Percentiles rank a stretch among this genome's conserved stretches.
These are phyloP conservation scores for Scutellospora calospora DNA, from an alignment of 371 early-diverging fungal genomes.

Conservation along the genomic window DNA sequence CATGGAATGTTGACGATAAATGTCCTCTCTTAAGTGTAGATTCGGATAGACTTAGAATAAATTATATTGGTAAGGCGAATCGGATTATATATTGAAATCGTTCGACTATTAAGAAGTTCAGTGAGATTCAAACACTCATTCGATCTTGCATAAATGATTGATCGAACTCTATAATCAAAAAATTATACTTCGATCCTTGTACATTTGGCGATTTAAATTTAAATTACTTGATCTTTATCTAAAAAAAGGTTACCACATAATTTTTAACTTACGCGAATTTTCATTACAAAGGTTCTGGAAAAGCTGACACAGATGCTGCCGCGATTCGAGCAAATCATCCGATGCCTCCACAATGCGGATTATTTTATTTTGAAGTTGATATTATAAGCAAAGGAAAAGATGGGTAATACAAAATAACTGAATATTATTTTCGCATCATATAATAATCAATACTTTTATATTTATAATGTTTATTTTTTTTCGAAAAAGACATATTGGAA, in stretches of 20 bases:
- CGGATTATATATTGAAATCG: too few species aligned
- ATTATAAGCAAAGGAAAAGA: conserved; percentile 89
- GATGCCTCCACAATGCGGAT: conserved; percentile 87
- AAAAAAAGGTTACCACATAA: neutral
- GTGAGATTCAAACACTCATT: too few species aligned
- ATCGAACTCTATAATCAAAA: too few species aligned
- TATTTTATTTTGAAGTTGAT: conserved; percentile 91
- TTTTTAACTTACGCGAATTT: neutral
- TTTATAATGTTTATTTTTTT: neutral
- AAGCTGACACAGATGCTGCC: conserved; percentile 83
- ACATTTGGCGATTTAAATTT: too few species aligned
- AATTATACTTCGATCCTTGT: too few species aligned
- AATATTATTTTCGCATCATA: neutral
- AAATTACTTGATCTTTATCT: too few species aligned
- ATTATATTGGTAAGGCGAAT: conserved; percentile 62
- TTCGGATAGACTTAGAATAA: conserved; percentile 61
- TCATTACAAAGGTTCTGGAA: conserved; percentile 73
- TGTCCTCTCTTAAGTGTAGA: conserved; percentile 64
- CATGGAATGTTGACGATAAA: conserved; percentile 73
- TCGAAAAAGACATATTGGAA: conserved; percentile 76
- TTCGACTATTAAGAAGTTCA: too few species aligned
- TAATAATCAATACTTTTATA: neutral
- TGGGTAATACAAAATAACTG: conserved; percentile 62
- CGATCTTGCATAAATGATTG: too few species aligned
- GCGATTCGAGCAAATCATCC: conserved; percentile 82